phyloP scores from a whole-genome alignment of 257 asterid genomes.

The Fraxinus quadrangulata region DNA sequence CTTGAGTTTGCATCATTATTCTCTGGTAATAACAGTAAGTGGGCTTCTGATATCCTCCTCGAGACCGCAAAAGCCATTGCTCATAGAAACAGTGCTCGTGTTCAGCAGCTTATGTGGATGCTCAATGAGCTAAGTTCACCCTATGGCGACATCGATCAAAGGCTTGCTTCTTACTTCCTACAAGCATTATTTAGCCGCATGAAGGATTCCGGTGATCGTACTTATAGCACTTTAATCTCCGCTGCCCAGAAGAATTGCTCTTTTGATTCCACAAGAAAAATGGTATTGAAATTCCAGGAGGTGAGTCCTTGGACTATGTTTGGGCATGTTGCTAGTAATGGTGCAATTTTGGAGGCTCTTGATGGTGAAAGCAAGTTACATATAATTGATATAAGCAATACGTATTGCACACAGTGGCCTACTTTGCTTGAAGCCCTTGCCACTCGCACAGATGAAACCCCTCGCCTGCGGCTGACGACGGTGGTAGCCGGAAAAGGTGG shows the following conservation, averaged over 20 bases:
- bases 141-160: constrained; percentile 85
- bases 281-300: constrained; percentile 80
- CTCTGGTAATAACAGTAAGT: constrained; percentile 40
- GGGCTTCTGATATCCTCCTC: constrained; percentile 77
- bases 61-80: constrained; percentile 78
- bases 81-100: constrained; percentile 54
- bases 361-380: constrained; percentile 79
- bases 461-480: constrained; percentile 73
- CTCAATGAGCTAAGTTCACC: constrained; percentile 88
- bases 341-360: constrained; percentile 90
- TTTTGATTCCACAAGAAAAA: constrained; percentile 72
- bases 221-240: constrained; percentile 44
- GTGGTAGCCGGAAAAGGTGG: constrained; percentile 50
- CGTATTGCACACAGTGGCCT: constrained; percentile 98
- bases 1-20: constrained; percentile 61
- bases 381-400: constrained; percentile 78
- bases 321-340: constrained; percentile 92
- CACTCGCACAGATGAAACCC: constrained; percentile 85
- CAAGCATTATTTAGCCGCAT: constrained; percentile 80
- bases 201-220: constrained; percentile 78
- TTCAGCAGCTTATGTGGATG: constrained; percentile 96
- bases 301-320: constrained; percentile 93
- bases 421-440: constrained; percentile 94
- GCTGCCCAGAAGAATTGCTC: constrained; percentile 71
- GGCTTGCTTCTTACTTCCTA: constrained; percentile 77